Percentiles rank a stretch among this genome's conserved stretches.
Evolutionary conservation across 495 filamentous ascomycete genomes (phyloP).

Genomic region (Bryoglossum gracile): DNA sequence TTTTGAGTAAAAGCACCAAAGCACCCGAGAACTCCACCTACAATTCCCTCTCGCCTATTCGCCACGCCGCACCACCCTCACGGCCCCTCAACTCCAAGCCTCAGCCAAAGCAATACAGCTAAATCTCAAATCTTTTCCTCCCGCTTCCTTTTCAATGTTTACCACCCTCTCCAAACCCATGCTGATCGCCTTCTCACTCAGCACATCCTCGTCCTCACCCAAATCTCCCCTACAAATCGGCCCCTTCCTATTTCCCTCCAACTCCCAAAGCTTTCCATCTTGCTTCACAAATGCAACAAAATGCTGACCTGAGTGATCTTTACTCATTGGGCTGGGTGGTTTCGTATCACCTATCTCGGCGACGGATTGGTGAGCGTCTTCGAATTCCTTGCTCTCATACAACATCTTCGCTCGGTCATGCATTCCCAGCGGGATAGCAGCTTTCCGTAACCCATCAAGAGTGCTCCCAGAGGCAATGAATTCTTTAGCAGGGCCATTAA

Average conservation of each 20-base stretch:
- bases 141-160: conserved; percentile 54
- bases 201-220: conserved; percentile 56
- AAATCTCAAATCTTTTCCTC: conserved; percentile 59
- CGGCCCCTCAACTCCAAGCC: too few relatives aligned
- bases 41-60: too few relatives aligned
- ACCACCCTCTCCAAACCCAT: conserved; percentile 38
- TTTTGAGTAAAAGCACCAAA: too few relatives aligned
- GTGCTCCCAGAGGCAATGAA: conserved; percentile 39
- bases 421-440: conserved; percentile 40
- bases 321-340: conserved; percentile 35
- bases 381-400: conserved; percentile 60
- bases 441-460: conserved; percentile 39
- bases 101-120: conserved; percentile 62
- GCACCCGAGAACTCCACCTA: too few relatives aligned
- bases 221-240: conserved; percentile 64
- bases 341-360: conserved; percentile 59
- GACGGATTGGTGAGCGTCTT: conserved; percentile 60
- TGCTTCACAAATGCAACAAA: conserved; percentile 72
- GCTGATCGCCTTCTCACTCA: conserved; percentile 40
- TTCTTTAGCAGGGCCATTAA: conserved; percentile 49
- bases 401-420: conserved; percentile 59
- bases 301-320: conserved; percentile 43
- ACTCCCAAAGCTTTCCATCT: conserved; percentile 67
- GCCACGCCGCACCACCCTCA: too few relatives aligned
- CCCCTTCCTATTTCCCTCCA: conserved; percentile 67